Evolutionary conservation across 1,284 basidiomycete species (phyloP).

Genomic region (Mycena sp.): DNA sequence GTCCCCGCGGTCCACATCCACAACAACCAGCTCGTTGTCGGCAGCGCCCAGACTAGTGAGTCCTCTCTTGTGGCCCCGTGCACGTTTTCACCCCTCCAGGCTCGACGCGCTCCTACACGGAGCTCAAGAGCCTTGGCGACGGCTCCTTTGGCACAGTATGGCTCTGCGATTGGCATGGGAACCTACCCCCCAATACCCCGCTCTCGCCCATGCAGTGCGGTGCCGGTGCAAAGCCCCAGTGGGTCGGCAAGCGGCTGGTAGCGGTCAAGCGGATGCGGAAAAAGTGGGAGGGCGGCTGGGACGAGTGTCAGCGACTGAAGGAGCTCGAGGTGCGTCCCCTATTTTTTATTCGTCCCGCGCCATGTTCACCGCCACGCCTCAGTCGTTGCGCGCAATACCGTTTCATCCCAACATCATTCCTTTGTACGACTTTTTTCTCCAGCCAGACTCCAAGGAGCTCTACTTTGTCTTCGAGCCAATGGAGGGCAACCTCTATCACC

Average conservation of each 20-base stretch:
- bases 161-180: slow-evolving; percentile 99
- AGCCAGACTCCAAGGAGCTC: slow-evolving; percentile 92
- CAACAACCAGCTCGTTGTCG: slow-evolving; percentile 73
- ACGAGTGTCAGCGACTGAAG: slow-evolving; percentile 94
- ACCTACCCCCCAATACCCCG: slow-evolving; percentile 87
- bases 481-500: slow-evolving; percentile 99
- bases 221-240: slow-evolving; percentile 90
- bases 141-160: slow-evolving; percentile 98
- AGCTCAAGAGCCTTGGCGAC: slow-evolving; percentile 93
- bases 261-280: slow-evolving; percentile 99
- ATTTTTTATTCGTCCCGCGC: slow-evolving; percentile 26
- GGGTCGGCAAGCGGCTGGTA: slow-evolving; percentile 93
- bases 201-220: slow-evolving; percentile 93
- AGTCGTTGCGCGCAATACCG: slow-evolving; percentile 95
- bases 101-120: slow-evolving; percentile 68
- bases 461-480: slow-evolving; percentile 99
- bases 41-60: slow-evolving; percentile 75
- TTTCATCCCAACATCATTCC: slow-evolving; percentile 98
- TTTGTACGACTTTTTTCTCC: slow-evolving; percentile 98
- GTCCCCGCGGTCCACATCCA: slow-evolving; percentile 79
- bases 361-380: slow-evolving; percentile 27
- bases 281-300: slow-evolving; percentile 97
- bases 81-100: slow-evolving; percentile 44
- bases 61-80: slow-evolving; percentile 28
- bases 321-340: slow-evolving; percentile 86